Base-by-base conservation (phyloP, 352 stramenopile genomes). In the Pythium periplocum region DNA sequence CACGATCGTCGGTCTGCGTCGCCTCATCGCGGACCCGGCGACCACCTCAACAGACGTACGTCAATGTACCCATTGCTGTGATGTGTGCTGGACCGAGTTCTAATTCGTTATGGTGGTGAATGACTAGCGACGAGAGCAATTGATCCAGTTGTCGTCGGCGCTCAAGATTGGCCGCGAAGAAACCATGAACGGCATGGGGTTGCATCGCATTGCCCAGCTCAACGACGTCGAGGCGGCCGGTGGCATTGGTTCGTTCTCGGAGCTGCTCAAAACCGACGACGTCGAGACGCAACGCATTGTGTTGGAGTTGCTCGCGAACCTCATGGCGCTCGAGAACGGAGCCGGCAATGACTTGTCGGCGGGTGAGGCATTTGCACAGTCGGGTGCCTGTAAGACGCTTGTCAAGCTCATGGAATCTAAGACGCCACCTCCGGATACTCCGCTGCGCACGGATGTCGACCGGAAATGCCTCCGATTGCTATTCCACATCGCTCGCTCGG, bases 201-300 rank as follows among this genome's bases (percentile, higher is more conserved):
- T 80, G 1, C 80, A 93, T 46, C 80, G 75, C 49, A 68, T 95
- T 17, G 72, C 80, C 12, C 82, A 95, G 61, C 66, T 95, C 2
- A 95, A 95, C 56, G 84, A 95, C 57, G 69, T 95, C 12, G 82
- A 91, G 49, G 75, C 78, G 4, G 82, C 79, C n/a, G 84, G 84
- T 37, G 84, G 84, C 5, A 70, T 95, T 17, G 57, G 59, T 1
- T 81, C 80, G 6, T 90, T 95, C 41, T 92, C 80, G 46, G 64
- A 86, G 10, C 45, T 95, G 37, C 61, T 93, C 1, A 59, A 69
- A 7, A 80, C 69, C 0, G 72, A 84, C 31, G 59, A 75, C 1
- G 73, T 81, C 48, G 67, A 78, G 11, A 42, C 88, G 3, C 78
- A 90, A 46, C 73, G 75, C 48, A 69, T 66, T 2, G 55, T 70